phyloP scores from a whole-genome alignment of 208 protist genomes.

The Leishmania martiniquensis region DNA sequence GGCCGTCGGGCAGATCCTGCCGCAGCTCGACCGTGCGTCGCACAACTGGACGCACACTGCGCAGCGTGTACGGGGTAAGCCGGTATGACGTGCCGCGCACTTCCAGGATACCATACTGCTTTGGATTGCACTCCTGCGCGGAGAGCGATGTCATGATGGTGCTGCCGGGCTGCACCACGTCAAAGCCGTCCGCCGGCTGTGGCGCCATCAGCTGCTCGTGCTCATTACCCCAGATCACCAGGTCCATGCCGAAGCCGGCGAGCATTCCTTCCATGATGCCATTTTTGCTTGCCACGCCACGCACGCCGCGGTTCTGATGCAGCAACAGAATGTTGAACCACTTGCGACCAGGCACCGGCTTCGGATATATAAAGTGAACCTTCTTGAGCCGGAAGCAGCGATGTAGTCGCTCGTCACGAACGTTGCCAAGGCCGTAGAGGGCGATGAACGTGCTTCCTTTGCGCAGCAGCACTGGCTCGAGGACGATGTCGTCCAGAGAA shows the following conservation, averaged over 20 bases:
- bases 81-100: slow-evolving; percentile 81
- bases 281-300: slow-evolving; percentile 67
- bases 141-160: slow-evolving; percentile 95
- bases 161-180: slow-evolving; percentile 97
- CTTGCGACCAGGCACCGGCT: slow-evolving; percentile 41
- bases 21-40: slow-evolving; percentile 84
- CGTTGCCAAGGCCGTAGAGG: slow-evolving; percentile 98
- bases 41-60: slow-evolving; percentile 94
- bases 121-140: slow-evolving; percentile 94
- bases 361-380: slow-evolving; percentile 92
- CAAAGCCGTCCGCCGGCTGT: slow-evolving; percentile 79
- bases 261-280: slow-evolving; percentile 96
- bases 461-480: slow-evolving; percentile 93
- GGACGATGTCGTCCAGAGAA: slow-evolving; percentile 93
- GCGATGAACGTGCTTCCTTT: slow-evolving; percentile 97
- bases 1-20: slow-evolving; percentile 50
- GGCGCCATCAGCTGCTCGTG: slow-evolving; percentile 98
- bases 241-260: slow-evolving; percentile 90
- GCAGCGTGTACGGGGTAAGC: slow-evolving; percentile 87
- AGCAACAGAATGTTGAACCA: slow-evolving; percentile 98
- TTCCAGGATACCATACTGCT: slow-evolving; percentile 93
- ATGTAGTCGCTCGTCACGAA: slow-evolving; percentile 98
- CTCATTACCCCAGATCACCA: slow-evolving; percentile 99
- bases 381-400: slow-evolving; percentile 95
- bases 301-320: slow-evolving; percentile 97